Evolutionary conservation across 176 grass and related monocot genomes (phyloP), one percentile per base, ranked within the genome.

Genomic region (Secale cereale): DNA sequence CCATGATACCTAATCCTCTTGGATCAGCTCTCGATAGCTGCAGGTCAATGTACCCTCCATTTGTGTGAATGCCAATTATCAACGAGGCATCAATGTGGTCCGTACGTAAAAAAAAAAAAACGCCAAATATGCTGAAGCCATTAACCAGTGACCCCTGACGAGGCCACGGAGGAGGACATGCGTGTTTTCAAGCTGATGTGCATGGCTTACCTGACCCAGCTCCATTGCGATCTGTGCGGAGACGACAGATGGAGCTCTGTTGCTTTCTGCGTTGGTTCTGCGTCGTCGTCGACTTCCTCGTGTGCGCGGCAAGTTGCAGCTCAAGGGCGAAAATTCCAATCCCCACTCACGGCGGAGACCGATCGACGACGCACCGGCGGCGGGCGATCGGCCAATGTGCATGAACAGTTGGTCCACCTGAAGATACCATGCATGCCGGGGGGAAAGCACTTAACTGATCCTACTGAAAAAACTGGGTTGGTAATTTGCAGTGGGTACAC

Each of bases 401-500:
- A 80, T 76, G 69, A 91, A 87, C 81, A 87, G 89, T 87, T 37
- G 76, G 76, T 76, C 89, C 89, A 84, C 89, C 89, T 84, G 89
- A 86, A 59, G 85, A 87, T 91, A 68, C 81, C 85, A 54, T 75
- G 26, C 41, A 59, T 66, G 37, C 84, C 22, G 88, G 80, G 67
- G 85, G 39, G 59, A 83, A 87, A 79, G 80, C 88, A 90, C 88
- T 83, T 75, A 74, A 50, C 4, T 52, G 1, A 45, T 74, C 26
- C 30, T 60, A 70, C 45, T 65, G 29, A 22, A 5, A 5, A 50
- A 83, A 87, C 84, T 79, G 43, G 74, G 29, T 83, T 10, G 5
- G 14, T 29, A 75, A 17, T 61, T 79, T 50, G 69, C 30, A 84
- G 76, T 91, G 81, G 81, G 81, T 75, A 91, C 85, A 70, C 74